Evolutionary conservation across 2,329 filamentous ascomycete species (phyloP).

Genomic region (Emmonsiellopsis sp.): DNA sequence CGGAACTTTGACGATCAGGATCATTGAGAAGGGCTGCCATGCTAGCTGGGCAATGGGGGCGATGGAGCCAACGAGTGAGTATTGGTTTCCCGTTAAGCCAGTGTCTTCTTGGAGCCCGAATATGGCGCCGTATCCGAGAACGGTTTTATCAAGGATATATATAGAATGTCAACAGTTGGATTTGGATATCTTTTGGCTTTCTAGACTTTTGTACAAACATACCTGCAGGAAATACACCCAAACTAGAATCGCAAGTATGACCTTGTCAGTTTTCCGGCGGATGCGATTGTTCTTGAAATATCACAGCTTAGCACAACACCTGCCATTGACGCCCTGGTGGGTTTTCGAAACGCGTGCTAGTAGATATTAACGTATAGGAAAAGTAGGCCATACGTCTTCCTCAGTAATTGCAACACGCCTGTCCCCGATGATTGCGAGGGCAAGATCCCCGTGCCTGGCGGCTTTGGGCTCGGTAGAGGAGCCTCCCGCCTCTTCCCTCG

Average conservation of each 20-base stretch:
- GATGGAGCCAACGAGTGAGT: conserved; percentile 51
- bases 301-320: not conserved
- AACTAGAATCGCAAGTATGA: conserved; percentile 43
- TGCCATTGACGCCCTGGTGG: not conserved
- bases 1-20: conserved; percentile 53
- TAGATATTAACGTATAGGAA: not conserved
- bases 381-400: not conserved
- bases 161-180: not conserved
- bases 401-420: not conserved
- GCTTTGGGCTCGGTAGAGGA: too few relatives aligned
- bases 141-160: conserved; percentile 49
- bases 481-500: too few relatives aligned
- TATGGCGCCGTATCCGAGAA: conserved; percentile 49
- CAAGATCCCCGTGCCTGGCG: not conserved
- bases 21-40: conserved; percentile 53
- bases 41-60: conserved; percentile 51
- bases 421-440: not conserved
- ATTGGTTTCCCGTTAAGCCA: conserved; percentile 44
- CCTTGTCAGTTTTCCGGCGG: conserved; percentile 51
- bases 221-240: conserved; percentile 40
- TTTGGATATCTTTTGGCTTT: not conserved
- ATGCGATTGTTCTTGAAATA: conserved; percentile 44
- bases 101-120: conserved; percentile 46
- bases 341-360: not conserved
- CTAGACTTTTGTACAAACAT: not conserved